Base-by-base conservation (phyloP, 176 grass and related monocot species). In the Musa schizocarpa region DNA sequence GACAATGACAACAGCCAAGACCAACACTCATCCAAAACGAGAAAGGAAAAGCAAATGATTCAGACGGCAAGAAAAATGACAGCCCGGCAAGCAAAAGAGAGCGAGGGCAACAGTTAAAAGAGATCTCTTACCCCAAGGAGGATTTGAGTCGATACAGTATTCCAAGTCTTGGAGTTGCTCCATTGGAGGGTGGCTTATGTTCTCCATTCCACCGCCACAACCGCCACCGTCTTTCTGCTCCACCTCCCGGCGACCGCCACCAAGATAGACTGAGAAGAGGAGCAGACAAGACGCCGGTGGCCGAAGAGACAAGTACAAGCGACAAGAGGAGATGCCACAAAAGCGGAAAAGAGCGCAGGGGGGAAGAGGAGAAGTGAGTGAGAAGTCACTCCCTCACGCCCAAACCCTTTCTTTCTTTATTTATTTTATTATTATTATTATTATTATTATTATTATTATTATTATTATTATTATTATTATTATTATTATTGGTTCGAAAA, bases 131-230 rank as follows among this genome's bases (percentile, higher is more conserved):
- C 95, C 88, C 95, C 90, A 99, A 14, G 95, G 89, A 27, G 95
- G 95, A 66, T 99, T 99, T 54, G 95, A 99, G 76, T 92, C 90
- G 48, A 99, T 91, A 80, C 95, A 99, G 77, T 94, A 99, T 75
- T 99, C 95, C 72, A 93, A 89, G 17, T 90, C 95, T 73, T 94
- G 90, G 22, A 99, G 88, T 78, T 99, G 95, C 87, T 99, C 95
- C 95, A 94, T 94, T 55, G 95, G 86, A 68, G 88, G 88, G 67
- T 99, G 91, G 78, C 86, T 83, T 54, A 94, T 86, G 70, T 92
- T 91, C 58, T 79, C 82, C 74, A 80, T 80, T 75, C 63, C 85
- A 29, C 77, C 34, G 50, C 65, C 52, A 67, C 63, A 80, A 29
- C 77, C 34, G 50, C 65, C 52, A 67, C 77, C 14, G 9, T 54